Evolutionary conservation across 2,329 filamentous ascomycete species (phyloP).

Genomic region (Xylaria hypoxylon): DNA sequence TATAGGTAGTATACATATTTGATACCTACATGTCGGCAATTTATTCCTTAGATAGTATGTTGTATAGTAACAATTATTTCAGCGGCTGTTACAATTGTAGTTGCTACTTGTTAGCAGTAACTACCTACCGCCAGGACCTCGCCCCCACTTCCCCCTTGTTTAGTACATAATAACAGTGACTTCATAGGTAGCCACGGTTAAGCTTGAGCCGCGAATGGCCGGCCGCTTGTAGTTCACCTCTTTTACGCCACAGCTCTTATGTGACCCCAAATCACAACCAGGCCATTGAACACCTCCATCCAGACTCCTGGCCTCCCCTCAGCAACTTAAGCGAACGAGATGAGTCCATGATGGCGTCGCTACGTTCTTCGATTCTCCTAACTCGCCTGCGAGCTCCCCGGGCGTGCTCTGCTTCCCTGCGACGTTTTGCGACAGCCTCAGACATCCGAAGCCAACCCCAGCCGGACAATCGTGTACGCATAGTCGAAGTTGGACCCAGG

Average conservation of each 20-base stretch:
- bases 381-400: constrained; percentile 42
- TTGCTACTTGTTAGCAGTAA: no score
- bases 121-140: no score
- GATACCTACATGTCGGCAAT: no score
- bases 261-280: constrained; percentile 1
- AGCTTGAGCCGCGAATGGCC: constrained; percentile 38
- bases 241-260: constrained; percentile 10
- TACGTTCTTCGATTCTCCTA: constrained; percentile 49
- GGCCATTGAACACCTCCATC: background rate
- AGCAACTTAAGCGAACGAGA: constrained; percentile 33
- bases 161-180: constrained; percentile 17
- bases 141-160: background rate
- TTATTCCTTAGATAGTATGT: no score
- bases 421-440: constrained; percentile 50
- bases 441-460: constrained; percentile 43
- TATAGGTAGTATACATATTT: no score
- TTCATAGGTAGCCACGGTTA: constrained; percentile 23
- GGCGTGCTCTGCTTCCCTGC: constrained; percentile 33
- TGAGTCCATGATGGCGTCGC: constrained; percentile 49
- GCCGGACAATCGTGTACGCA: constrained; percentile 52
- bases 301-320: constrained; percentile 2
- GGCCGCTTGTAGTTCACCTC: constrained; percentile 20
- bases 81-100: no score
- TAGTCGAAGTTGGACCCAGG: constrained; percentile 76
- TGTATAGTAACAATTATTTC: no score